A percentile compares a stretch with the other conserved stretches of the same genome.
These are phyloP conservation scores for Gaeumannomyces tritici DNA, from an alignment of 2,329 filamentous ascomycete species.

Conservation along the genomic window DNA sequence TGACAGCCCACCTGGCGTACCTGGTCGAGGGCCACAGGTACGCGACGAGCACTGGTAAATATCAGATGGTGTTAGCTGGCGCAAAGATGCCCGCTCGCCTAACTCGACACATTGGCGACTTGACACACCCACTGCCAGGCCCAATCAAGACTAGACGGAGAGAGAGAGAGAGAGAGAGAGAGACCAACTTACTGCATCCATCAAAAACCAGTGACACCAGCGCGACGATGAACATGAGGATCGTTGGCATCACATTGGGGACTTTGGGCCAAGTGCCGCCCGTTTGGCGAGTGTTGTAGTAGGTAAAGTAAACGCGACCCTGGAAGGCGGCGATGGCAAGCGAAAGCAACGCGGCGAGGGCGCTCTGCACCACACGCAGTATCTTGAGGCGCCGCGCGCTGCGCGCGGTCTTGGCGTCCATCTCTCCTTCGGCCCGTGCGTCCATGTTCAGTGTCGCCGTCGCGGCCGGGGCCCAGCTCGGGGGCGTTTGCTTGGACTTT, in stretches of 20 bases:
- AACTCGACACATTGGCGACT: too few species aligned
- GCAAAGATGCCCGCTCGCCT: too few species aligned
- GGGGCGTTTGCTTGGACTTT: too few species aligned
- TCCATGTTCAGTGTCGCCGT: too few species aligned
- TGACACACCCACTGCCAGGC: too few species aligned
- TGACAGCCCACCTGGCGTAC: not conserved
- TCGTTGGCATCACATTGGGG: not conserved
- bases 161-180: too few species aligned
- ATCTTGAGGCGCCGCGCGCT: not conserved
- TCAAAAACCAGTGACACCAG: too few species aligned
- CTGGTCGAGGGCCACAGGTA: constrained; percentile 1
- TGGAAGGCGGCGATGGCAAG: constrained; percentile 3
- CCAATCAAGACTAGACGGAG: too few species aligned
- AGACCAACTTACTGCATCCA: too few species aligned
- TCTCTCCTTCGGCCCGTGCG: too few species aligned
- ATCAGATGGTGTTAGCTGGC: not conserved
- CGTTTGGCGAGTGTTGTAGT: not conserved
- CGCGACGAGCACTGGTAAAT: not conserved
- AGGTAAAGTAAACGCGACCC: not conserved
- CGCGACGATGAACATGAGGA: too few species aligned
- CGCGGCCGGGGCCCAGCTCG: too few species aligned
- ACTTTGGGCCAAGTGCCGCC: not conserved
- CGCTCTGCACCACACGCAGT: not conserved
- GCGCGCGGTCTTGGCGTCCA: not conserved
- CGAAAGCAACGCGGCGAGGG: not conserved